Evolutionary conservation across 2,329 filamentous ascomycete species (phyloP).

Genomic region (Cordyceps javanica): DNA sequence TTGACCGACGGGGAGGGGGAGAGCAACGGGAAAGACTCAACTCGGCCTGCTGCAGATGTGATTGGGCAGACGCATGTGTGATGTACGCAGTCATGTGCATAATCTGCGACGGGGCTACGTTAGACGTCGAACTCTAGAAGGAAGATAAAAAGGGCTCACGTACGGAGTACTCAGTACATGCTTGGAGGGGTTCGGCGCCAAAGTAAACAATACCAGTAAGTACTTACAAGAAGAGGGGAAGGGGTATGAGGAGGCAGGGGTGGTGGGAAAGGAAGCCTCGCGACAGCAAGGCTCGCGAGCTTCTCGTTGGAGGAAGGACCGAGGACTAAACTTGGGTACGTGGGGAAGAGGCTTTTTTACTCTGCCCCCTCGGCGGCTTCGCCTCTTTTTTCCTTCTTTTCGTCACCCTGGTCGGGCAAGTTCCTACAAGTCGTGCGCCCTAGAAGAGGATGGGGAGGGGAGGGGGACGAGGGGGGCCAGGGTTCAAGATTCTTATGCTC

Average conservation of each 20-base stretch:
- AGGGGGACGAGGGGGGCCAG: no score
- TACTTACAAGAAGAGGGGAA: not conserved
- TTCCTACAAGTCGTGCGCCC: no score
- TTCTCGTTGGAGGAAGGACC: constrained; percentile 6
- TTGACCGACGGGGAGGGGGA: not conserved
- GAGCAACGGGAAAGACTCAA: constrained; percentile 6
- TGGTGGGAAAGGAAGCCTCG: not conserved
- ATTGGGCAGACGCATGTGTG: constrained; percentile 5
- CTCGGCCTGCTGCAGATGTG: not conserved
- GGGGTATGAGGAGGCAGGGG: not conserved
- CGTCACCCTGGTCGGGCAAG: not conserved
- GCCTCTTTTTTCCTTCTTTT: not conserved
- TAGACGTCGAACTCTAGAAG: not conserved
- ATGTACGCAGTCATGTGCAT: constrained; percentile 9
- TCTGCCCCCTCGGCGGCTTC: constrained; percentile 12
- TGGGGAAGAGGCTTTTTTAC: constrained; percentile 11
- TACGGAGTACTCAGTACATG: no score
- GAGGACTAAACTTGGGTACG: constrained; percentile 7
- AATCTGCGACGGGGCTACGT: not conserved
- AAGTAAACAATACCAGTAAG: constrained; percentile 15
- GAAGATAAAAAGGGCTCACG: no score
- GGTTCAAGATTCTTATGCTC: not conserved
- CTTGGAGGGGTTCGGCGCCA: constrained; percentile 10
- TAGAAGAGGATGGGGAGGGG: no score
- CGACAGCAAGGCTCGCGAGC: constrained; percentile 4